These are phyloP conservation scores for Agrocybe chaxingu DNA, from an alignment of 768 basidiomycete species.

Conservation along the genomic window DNA sequence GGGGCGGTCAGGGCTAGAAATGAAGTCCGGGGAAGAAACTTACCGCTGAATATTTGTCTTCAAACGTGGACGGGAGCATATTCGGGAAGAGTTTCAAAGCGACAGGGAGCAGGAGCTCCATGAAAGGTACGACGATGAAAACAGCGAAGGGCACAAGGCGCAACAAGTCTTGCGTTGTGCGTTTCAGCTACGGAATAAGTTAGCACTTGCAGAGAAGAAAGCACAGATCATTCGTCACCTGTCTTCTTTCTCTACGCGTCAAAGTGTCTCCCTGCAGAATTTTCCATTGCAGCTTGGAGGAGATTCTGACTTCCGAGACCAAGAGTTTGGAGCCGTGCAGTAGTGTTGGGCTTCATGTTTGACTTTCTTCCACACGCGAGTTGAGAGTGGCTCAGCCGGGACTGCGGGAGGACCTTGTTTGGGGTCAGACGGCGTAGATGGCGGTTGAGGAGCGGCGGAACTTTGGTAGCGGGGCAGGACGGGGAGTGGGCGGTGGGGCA, in stretches of 20 bases:
- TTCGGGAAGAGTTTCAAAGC: constrained; percentile 97
- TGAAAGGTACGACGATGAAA: constrained; percentile 95
- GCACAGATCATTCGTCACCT: constrained; percentile 46
- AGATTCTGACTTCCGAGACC: constrained; percentile 92
- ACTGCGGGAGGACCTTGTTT: constrained; percentile 47
- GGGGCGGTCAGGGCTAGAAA: neutral
- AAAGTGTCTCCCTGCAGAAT: constrained; percentile 87
- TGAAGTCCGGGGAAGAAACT: constrained; percentile 5
- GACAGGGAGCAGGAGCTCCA: constrained; percentile 95
- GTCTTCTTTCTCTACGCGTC: constrained; percentile 90
- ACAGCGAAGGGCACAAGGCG: constrained; percentile 94
- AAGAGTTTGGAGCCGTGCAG: constrained; percentile 93
- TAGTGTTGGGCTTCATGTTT: constrained; percentile 97
- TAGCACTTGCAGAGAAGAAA: constrained; percentile 5
- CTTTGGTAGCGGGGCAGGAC: constrained; percentile 30
- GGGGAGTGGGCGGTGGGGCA: constrained; percentile 13
- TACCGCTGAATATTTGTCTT: constrained; percentile 94
- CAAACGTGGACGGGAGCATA: constrained; percentile 98
- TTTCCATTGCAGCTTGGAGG: constrained; percentile 83
- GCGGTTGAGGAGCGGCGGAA: constrained; percentile 16
- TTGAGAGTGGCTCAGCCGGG: constrained; percentile 40
- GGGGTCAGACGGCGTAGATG: constrained; percentile 31
- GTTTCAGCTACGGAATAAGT: constrained; percentile 58
- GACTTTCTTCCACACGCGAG: constrained; percentile 84
- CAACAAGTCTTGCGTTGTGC: constrained; percentile 91